phyloP scores from a whole-genome alignment of 176 grass and related monocot genomes.

The Saccharum spontaneum region DNA sequence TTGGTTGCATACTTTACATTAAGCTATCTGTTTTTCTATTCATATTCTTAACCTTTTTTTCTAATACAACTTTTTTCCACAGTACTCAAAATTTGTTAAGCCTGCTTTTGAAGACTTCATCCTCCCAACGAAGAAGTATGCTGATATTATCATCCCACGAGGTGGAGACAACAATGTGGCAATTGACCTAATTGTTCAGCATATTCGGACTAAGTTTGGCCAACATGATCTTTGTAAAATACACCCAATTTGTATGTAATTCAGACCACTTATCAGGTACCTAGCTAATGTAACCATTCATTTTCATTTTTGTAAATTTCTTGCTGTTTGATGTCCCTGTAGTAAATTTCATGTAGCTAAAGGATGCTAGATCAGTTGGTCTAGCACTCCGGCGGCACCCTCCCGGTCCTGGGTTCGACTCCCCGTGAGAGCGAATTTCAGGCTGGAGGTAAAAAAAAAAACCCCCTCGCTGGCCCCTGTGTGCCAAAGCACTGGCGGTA shows the following conservation, averaged over 20 bases:
- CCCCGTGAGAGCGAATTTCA: too few relatives aligned
- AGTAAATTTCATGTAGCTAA: slow-evolving; percentile 18
- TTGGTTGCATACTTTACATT: neutral
- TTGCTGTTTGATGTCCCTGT: neutral
- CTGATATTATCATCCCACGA: slow-evolving; percentile 86
- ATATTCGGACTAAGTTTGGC: slow-evolving; percentile 73
- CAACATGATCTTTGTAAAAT: slow-evolving; percentile 97
- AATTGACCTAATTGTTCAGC: slow-evolving; percentile 79
- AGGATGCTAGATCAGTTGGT: too few relatives aligned
- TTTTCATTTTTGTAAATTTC: neutral
- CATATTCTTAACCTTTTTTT: neutral
- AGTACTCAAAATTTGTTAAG: slow-evolving; percentile 99
- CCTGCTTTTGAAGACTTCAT: slow-evolving; percentile 98
- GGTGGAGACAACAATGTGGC: slow-evolving; percentile 81
- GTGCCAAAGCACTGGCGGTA: too few relatives aligned
- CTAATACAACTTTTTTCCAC: slow-evolving; percentile 29
- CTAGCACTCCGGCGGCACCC: too few relatives aligned
- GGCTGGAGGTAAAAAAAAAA: too few relatives aligned
- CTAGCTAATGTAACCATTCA: slow-evolving; percentile 9
- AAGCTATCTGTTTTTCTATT: neutral
- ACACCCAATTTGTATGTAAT: slow-evolving; percentile 92
- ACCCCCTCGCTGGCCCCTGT: too few relatives aligned
- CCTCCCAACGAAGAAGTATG: slow-evolving; percentile 90
- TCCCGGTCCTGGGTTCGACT: too few relatives aligned
- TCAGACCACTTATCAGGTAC: slow-evolving; percentile 90